These are phyloP conservation scores for Suillus ampliporus DNA, from an alignment of 768 basidiomycete species.

Conservation along the genomic window DNA sequence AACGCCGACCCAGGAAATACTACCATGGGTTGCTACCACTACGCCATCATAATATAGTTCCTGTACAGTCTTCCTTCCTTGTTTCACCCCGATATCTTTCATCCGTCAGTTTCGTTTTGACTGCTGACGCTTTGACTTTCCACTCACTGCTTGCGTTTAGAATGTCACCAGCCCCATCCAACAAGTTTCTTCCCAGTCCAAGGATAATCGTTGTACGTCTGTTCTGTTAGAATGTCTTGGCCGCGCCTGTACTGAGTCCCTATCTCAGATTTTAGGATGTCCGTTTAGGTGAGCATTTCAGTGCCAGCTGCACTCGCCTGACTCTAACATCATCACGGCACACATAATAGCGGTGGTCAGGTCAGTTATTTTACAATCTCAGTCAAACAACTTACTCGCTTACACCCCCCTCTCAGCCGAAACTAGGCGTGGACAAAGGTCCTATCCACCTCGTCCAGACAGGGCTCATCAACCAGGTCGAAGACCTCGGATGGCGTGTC, in stretches of 20 bases:
- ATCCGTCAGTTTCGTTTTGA: background rate
- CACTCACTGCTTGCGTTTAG: background rate
- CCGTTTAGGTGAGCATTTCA: conserved; percentile 80
- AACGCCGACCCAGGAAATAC: conserved; percentile 4
- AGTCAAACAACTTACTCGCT: conserved; percentile 15
- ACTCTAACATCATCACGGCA: conserved; percentile 16
- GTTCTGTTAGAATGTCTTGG: background rate
- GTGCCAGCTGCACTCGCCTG: background rate
- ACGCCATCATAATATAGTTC: background rate
- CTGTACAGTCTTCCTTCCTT: background rate
- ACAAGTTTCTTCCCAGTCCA: conserved; percentile 53
- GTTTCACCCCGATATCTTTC: background rate
- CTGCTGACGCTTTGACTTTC: background rate
- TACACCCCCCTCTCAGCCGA: conserved; percentile 53
- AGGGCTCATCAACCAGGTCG: conserved; percentile 79
- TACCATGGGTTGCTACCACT: background rate
- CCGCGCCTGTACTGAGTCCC: conserved; percentile 16
- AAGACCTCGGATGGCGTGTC: conserved; percentile 86
- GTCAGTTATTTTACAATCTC: conserved; percentile 21
- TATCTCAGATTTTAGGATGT: conserved; percentile 83
- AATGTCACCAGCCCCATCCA: conserved; percentile 13
- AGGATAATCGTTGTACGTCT: conserved; percentile 81
- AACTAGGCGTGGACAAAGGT: conserved; percentile 82
- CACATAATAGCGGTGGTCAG: conserved; percentile 34
- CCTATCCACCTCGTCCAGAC: conserved; percentile 90